Evolutionary conservation across 164 flowering plant species (phyloP), one percentile per base, ranked within the genome.

Genomic region (Nymphaea thermarum): DNA sequence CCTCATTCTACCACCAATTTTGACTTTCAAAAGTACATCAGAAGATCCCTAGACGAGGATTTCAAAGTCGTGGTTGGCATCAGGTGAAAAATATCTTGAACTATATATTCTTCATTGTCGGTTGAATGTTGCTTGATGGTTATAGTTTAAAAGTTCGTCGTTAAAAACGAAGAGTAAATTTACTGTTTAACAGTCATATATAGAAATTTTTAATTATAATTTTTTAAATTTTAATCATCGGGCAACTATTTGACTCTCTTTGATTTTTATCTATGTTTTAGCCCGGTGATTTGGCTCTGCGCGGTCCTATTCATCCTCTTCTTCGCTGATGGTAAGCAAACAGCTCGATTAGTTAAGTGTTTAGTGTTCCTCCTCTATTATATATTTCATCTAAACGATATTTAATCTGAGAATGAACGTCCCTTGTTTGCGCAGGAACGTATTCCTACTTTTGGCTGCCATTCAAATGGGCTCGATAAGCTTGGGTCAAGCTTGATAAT

Each of bases 21-120:
- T 63, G 76, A 91, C 72, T 91, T 91, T 71, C 97, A 83, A 53
- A 85, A 83, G 18, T 91, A 91, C 72, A 89, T 89, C 68, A 84
- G 84, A 0, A 78, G 93, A 79, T 88, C 97, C 5, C 80, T 91
- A 0, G 97, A 91, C 71, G 97, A 88, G 67, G 97, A 91, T 74
- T 91, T 91, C 87, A 88, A 91, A 64, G 86, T 82, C 4, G 97
- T 91, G 2, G 95, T 91, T 4, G 87, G 88, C 2, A 88, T 91
- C 72, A 91, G 89, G 97, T 90, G 14, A 51, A 51, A 8, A 51
- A 15, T 15, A 51, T 8, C 8, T 51, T 5, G 5, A 2, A 51
- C 36, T 1, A 25, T 25, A 51, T 51, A 8, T 51, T 15, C 0
- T 51, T 51, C 2, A 51, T 5, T 12, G 12, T 47, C 57, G 57